Evolutionary conservation across 164 flowering plant species (phyloP).

Genomic region (Kingdonia uniflora): DNA sequence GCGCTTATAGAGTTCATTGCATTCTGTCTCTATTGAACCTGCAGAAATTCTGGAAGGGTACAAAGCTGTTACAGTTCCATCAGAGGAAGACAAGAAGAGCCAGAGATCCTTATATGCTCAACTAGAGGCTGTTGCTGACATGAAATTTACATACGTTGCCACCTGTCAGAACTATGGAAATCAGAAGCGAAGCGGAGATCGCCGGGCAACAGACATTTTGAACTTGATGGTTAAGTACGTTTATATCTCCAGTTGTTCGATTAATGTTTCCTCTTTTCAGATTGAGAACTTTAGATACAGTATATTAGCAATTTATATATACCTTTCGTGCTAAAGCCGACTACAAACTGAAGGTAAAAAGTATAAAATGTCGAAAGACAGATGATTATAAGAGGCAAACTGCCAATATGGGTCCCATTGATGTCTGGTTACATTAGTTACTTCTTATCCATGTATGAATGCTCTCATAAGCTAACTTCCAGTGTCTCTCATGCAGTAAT

Average conservation of each 20-base stretch:
- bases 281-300: too few species aligned
- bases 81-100: slow-evolving; percentile 79
- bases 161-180: slow-evolving; percentile 96
- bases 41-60: slow-evolving; percentile 85
- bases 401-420: too few species aligned
- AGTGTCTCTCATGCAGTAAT: slow-evolving; percentile 33
- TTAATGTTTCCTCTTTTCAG: too few species aligned
- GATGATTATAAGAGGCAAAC: too few species aligned
- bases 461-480: background rate
- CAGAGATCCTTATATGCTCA: slow-evolving; percentile 77
- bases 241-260: background rate
- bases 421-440: too few species aligned
- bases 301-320: too few species aligned
- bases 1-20: too few species aligned
- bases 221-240: slow-evolving; percentile 97
- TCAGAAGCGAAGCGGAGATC: slow-evolving; percentile 92
- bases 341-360: too few species aligned
- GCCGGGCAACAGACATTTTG: slow-evolving; percentile 88
- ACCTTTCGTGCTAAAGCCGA: too few species aligned
- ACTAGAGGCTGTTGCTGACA: slow-evolving; percentile 87
- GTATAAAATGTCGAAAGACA: too few species aligned
- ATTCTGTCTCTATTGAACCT: background rate
- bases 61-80: slow-evolving; percentile 54
- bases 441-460: slow-evolving; percentile 1
- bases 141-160: slow-evolving; percentile 95